phyloP scores from a whole-genome alignment of 352 stramenopile species.

The Phytopythium delawarense region DNA sequence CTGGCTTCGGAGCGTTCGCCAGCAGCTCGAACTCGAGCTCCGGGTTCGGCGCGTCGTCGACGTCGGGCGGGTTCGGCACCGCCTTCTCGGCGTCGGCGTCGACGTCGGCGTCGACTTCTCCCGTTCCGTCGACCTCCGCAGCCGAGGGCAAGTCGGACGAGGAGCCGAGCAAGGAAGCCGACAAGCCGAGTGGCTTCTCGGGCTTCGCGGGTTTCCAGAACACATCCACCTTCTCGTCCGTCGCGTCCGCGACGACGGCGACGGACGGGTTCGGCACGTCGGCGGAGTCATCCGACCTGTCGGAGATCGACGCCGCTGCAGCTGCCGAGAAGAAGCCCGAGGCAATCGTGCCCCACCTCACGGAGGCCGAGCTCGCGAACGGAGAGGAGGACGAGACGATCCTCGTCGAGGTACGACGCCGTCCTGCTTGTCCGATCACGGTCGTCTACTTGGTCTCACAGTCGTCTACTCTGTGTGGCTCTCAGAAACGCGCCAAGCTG shows the following conservation, averaged over 20 bases:
- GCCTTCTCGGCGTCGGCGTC: constrained; percentile 4
- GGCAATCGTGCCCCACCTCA: constrained; percentile 45
- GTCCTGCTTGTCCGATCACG: neutral
- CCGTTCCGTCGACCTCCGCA: constrained; percentile 3
- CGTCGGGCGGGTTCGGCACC: constrained; percentile 19
- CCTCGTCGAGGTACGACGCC: constrained; percentile 52
- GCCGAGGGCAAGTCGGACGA: neutral
- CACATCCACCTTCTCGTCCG: constrained; percentile 50
- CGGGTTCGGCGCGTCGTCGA: constrained; percentile 4
- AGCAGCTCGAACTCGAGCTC: constrained; percentile 7
- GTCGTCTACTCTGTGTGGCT: constrained; percentile 1
- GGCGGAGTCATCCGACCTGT: constrained; percentile 22
- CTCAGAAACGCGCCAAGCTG: constrained; percentile 72
- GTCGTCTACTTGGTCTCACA: neutral
- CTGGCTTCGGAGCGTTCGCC: constrained; percentile 17
- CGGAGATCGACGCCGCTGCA: constrained; percentile 4
- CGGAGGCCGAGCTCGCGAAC: constrained; percentile 67
- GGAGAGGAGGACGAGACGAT: constrained; percentile 71
- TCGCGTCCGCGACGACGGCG: constrained; percentile 35
- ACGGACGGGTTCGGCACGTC: constrained; percentile 37
- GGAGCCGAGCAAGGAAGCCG: neutral
- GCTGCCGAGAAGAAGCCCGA: constrained; percentile 34
- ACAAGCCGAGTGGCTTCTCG: constrained; percentile 15
- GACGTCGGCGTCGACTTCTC: constrained; percentile 10
- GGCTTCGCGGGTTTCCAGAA: constrained; percentile 61